Evolutionary conservation across 805 yeast genomes (phyloP).

Genomic region (Huiozyma naganishii): DNA sequence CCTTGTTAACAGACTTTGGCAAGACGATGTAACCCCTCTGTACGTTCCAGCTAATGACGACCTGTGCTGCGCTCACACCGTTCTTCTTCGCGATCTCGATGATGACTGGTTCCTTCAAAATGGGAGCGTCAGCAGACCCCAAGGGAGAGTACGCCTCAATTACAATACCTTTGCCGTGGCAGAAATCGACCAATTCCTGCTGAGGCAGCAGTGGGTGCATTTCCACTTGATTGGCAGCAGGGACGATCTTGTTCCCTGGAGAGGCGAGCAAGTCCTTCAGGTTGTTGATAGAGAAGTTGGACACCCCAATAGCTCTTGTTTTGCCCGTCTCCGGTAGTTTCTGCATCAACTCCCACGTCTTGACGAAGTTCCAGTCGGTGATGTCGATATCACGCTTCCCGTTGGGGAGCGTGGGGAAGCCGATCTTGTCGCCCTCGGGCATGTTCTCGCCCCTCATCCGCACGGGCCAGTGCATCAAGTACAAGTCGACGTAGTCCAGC

Average conservation of each 20-base stretch:
- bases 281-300: conserved; percentile 52
- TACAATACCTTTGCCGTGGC: conserved; percentile 41
- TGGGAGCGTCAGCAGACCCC: conserved; percentile 49
- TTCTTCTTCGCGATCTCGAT: conserved; percentile 34
- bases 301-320: conserved; percentile 62
- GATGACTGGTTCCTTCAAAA: conserved; percentile 36
- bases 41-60: conserved; percentile 49
- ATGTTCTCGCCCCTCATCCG: conserved; percentile 35
- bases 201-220: conserved; percentile 66
- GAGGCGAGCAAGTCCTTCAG: conserved; percentile 39
- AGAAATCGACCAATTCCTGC: conserved; percentile 42
- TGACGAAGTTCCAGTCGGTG: conserved; percentile 33
- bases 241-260: conserved; percentile 42
- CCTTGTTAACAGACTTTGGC: conserved; percentile 38
- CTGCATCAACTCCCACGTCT: conserved; percentile 59
- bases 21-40: conserved; percentile 44
- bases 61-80: conserved; percentile 35
- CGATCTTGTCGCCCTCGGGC: conserved; percentile 25
- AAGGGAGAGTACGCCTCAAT: conserved; percentile 74
- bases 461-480: conserved; percentile 78
- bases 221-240: conserved; percentile 70
- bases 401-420: conserved; percentile 30
- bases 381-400: conserved; percentile 31
- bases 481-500: conserved; percentile 67
- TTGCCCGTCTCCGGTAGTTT: conserved; percentile 36